These are phyloP conservation scores for Neurospora crassa DNA, from an alignment of 2,329 filamentous ascomycete species.

Conservation along the genomic window DNA sequence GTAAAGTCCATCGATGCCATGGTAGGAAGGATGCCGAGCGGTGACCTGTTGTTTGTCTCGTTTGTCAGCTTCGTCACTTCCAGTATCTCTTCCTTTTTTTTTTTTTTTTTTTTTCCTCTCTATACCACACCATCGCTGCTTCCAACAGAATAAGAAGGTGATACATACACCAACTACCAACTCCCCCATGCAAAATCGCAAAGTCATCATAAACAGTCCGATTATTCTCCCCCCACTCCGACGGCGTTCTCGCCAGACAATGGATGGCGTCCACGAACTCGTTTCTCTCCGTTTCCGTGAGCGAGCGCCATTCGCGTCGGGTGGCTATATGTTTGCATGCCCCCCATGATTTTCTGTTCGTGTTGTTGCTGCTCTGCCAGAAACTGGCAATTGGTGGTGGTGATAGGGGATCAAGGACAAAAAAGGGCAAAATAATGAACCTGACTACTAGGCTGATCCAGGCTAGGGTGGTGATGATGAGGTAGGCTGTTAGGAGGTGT, in stretches of 20 bases:
- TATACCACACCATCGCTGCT: too few species aligned
- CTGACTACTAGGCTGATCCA: not conserved
- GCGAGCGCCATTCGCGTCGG: not conserved
- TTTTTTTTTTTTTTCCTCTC: too few species aligned
- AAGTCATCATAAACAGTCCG: constrained; percentile 1
- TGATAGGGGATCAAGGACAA: not conserved
- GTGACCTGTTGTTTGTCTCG: not conserved
- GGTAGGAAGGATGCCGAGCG: not conserved
- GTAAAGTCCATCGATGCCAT: not conserved
- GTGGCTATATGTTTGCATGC: not conserved
- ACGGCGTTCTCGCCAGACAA: not conserved
- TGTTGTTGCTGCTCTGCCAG: not conserved
- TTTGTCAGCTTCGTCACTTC: not conserved
- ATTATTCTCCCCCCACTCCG: not conserved
- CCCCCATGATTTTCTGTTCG: not conserved
- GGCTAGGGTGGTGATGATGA: not conserved
- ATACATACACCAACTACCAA: not conserved
- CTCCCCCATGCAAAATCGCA: not conserved
- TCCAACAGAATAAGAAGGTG: not conserved
- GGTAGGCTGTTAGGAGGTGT: not conserved
- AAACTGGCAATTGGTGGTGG: not conserved
- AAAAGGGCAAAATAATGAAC: not conserved
- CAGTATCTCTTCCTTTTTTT: too few species aligned
- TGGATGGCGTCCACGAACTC: constrained; percentile 1
- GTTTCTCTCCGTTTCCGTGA: not conserved